Evolutionary conservation across 768 basidiomycete genomes (phyloP).

Genomic region (Lentinula detonsa): DNA sequence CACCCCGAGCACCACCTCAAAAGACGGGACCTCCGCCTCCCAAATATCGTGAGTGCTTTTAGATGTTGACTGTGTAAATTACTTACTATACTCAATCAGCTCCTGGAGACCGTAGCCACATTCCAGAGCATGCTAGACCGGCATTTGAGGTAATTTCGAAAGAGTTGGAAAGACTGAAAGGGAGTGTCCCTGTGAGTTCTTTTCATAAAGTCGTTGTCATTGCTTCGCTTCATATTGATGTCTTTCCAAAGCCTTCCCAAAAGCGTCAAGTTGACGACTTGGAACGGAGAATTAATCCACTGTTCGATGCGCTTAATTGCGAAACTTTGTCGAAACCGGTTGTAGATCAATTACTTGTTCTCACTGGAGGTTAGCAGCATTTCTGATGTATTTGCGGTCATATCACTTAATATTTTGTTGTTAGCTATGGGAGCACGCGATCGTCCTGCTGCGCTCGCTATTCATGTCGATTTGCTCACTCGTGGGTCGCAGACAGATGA

Average conservation of each 20-base stretch:
- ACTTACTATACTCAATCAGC: slow-evolving; percentile 37
- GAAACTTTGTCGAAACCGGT: slow-evolving; percentile 68
- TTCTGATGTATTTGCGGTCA: not conserved
- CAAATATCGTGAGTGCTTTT: slow-evolving; percentile 35
- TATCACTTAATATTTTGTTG: slow-evolving; percentile 1
- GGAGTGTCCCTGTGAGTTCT: slow-evolving; percentile 64
- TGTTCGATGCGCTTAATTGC: slow-evolving; percentile 93
- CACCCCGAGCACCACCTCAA: slow-evolving; percentile 16
- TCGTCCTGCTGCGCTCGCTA: slow-evolving; percentile 67
- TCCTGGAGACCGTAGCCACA: slow-evolving; percentile 88
- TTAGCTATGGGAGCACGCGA: slow-evolving; percentile 80
- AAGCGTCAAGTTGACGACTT: slow-evolving; percentile 82
- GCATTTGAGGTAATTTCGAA: slow-evolving; percentile 62
- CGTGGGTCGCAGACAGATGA: slow-evolving; percentile 75
- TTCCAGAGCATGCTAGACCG: slow-evolving; percentile 61
- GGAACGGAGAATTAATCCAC: slow-evolving; percentile 74
- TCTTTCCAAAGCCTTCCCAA: slow-evolving; percentile 59
- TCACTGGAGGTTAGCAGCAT: slow-evolving; percentile 58
- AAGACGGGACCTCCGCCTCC: slow-evolving; percentile 28
- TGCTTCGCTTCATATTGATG: not conserved
- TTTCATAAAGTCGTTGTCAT: no score
- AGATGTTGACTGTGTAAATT: not conserved
- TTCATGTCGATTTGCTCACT: slow-evolving; percentile 85
- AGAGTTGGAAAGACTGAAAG: slow-evolving; percentile 62
- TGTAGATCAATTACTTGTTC: slow-evolving; percentile 62